Evolutionary conservation across 352 stramenopile species (phyloP).

Genomic region (Phytophthora cactorum): DNA sequence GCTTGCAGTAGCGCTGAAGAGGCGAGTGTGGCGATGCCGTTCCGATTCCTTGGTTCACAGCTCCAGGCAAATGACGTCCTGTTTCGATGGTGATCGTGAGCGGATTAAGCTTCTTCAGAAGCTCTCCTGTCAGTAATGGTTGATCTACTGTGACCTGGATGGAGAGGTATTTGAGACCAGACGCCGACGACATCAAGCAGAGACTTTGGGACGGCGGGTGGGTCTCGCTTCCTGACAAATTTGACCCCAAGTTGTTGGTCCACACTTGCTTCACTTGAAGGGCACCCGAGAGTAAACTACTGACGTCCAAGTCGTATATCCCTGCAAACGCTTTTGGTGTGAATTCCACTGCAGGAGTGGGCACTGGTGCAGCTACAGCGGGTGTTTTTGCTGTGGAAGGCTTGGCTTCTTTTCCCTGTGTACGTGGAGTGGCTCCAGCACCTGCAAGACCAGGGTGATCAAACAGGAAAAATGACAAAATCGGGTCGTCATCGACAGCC

Average conservation of each 20-base stretch:
- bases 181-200: constrained; percentile 32
- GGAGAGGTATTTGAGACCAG: constrained; percentile 53
- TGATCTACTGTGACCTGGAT: constrained; percentile 61
- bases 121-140: constrained; percentile 44
- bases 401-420: constrained; percentile 43
- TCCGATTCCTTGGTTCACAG: constrained; percentile 27
- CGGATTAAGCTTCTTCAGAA: constrained; percentile 65
- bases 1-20: constrained; percentile 54
- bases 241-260: constrained; percentile 3
- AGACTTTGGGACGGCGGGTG: constrained; percentile 26
- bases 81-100: constrained; percentile 64
- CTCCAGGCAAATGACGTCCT: constrained; percentile 56
- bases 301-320: constrained; percentile 71
- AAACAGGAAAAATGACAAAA: constrained; percentile 69
- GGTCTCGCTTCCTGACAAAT: constrained; percentile 10
- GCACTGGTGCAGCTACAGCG: constrained; percentile 3
- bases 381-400: constrained; percentile 17
- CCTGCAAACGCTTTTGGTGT: constrained; percentile 43
- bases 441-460: constrained; percentile 48
- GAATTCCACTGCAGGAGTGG: constrained; percentile 18
- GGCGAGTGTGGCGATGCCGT: constrained; percentile 44
- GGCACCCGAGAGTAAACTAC: constrained; percentile 46
- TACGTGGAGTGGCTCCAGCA: constrained; percentile 12
- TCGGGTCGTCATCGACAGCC: constrained; percentile 61
- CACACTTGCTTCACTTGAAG: constrained; percentile 61